phyloP scores from a whole-genome alignment of 106 monocot genomes.

The Chionographis japonica region DNA sequence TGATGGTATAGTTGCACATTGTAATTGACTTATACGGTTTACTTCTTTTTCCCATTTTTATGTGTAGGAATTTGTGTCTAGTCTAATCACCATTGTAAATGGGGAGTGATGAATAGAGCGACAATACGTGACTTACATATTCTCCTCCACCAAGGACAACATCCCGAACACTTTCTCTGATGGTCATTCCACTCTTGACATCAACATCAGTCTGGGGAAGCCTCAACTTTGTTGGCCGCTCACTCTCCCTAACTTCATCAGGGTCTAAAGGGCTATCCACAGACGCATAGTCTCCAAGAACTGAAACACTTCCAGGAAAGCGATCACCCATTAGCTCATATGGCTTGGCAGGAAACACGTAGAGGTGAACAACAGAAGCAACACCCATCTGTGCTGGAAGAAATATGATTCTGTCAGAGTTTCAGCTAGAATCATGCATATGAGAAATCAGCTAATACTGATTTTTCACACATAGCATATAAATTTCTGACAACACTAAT shows the following conservation, averaged over 20 bases:
- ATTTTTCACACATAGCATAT: too few species aligned
- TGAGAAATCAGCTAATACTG: too few species aligned
- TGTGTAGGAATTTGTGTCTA: too few species aligned
- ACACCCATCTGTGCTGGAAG: conserved; percentile 85
- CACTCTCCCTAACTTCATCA: conserved; percentile 92
- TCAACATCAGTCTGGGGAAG: conserved; percentile 64
- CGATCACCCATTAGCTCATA: conserved; percentile 79
- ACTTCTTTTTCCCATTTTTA: too few species aligned
- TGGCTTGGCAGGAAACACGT: conserved; percentile 84
- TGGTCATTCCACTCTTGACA: conserved; percentile 45
- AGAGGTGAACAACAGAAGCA: conserved; percentile 86
- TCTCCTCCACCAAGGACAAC: conserved; percentile 91
- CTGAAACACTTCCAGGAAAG: conserved; percentile 55
- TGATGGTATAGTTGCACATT: too few species aligned
- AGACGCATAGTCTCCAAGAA: conserved; percentile 92
- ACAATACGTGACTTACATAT: conserved; percentile 46
- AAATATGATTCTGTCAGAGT: conserved; percentile 14
- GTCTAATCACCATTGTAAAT: too few species aligned
- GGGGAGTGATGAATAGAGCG: neutral
- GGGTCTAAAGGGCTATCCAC: conserved; percentile 77
- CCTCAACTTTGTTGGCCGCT: conserved; percentile 76
- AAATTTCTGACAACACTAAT: too few species aligned
- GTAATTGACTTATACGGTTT: too few species aligned
- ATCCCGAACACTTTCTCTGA: conserved; percentile 89
- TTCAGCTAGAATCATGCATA: neutral